Evolutionary conservation across 306 rosid species (phyloP), one percentile per base, ranked within the genome.

Genomic region (Cucumis melo): DNA sequence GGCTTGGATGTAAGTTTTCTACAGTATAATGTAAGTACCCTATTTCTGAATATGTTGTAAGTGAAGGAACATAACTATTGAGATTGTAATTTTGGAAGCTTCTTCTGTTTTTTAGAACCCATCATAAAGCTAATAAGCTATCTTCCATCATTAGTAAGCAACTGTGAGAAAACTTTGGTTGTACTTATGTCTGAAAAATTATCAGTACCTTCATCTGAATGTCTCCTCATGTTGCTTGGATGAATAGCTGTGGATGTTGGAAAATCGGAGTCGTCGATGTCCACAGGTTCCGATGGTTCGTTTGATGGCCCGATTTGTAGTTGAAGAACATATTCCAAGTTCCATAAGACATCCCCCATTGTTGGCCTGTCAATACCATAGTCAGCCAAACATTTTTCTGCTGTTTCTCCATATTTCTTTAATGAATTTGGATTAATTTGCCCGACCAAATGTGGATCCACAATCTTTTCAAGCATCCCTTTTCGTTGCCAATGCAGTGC

Each of bases 291-390:
- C 23, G 29, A 80, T 23, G 64, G 55, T 78, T 85, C 87, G 7
- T 59, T 77, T 55, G 74, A 83, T 32, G 78, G 82, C 50, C 84
- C 84, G 73, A 88, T 80, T 84, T 95, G 98, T 12, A 92, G 92
- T 87, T 92, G 99, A 86, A 95, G 97, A 29, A 90, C 98, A 66
- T 89, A 71, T 80, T 95, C 99, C 88, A 95, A 83, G 75, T 95
- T 95, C 99, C 98, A 95, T 14, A 95, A 76, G 3, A 95, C 98
- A 77, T 95, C 99, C 54, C 99, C 99, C 91, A 95, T 95, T 8
- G 98, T 85, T 84, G 99, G 98, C 85, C 99, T 82, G 71, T 95
- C 98, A 54, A 93, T 96, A 44, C 97, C 91, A 77, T 95, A 90
- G 55, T 95, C 99, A 15, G 97, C 95, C 87, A 92, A 82, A 79